These are phyloP conservation scores for Ulota crispa DNA, from an alignment of 225 moss, liverwort and hornwort species.

Conservation along the genomic window DNA sequence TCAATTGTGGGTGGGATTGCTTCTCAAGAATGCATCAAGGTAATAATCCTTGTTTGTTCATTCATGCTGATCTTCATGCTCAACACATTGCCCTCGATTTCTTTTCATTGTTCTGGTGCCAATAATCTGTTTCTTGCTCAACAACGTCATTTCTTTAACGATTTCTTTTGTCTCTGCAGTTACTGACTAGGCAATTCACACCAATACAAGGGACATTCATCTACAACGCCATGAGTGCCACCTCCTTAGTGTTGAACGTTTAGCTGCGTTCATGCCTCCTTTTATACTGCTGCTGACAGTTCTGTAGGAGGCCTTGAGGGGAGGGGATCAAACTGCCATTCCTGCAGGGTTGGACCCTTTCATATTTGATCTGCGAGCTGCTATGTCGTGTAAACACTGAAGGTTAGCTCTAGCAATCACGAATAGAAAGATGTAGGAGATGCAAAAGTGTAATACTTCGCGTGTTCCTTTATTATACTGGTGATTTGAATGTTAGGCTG, in stretches of 20 bases:
- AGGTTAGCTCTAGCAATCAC: slow-evolving; percentile 29
- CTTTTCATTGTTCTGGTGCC: background rate
- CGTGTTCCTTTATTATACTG: slow-evolving; percentile 15
- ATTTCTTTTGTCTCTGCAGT: slow-evolving; percentile 50
- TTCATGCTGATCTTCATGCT: background rate
- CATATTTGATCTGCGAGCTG: slow-evolving; percentile 34
- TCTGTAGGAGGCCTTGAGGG: background rate
- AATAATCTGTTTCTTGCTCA: background rate
- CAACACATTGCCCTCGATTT: background rate
- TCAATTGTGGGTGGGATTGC: slow-evolving; percentile 95
- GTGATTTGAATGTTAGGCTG: slow-evolving; percentile 13
- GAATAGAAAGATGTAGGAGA: slow-evolving; percentile 20
- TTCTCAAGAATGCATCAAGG: slow-evolving; percentile 96
- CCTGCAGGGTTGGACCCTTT: slow-evolving; percentile 31
- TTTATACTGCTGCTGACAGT: slow-evolving; percentile 13
- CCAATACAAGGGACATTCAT: slow-evolving; percentile 89
- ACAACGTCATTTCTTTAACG: slow-evolving; percentile 7
- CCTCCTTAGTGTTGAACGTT: slow-evolving; percentile 71
- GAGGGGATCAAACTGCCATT: slow-evolving; percentile 24
- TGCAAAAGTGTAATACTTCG: background rate
- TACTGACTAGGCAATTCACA: slow-evolving; percentile 86
- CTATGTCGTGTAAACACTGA: slow-evolving; percentile 11
- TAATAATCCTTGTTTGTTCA: slow-evolving; percentile 13
- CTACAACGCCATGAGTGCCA: slow-evolving; percentile 92
- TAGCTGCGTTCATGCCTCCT: slow-evolving; percentile 32